Conservation (phyloP, 139 green algal genomes). For the Chlamydomonas sp. region DNA sequence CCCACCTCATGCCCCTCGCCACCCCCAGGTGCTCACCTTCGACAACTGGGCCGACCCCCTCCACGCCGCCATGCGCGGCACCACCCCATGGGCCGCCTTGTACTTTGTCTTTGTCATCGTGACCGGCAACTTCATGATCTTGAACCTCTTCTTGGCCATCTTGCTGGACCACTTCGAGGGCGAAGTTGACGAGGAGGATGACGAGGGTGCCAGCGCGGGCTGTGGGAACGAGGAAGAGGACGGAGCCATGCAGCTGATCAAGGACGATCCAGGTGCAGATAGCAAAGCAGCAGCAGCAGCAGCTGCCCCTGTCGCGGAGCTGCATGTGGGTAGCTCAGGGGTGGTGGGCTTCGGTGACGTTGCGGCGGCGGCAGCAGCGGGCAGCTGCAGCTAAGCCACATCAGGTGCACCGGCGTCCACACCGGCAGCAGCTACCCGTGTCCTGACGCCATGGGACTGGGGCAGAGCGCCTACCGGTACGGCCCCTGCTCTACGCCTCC, state of each 20-base stretch:
- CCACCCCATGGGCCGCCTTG: constrained; percentile 27
- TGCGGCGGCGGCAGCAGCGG: too few relatives aligned
- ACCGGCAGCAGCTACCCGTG: too few relatives aligned
- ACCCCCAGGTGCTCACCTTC: constrained; percentile 2
- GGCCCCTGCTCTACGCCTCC: too few relatives aligned
- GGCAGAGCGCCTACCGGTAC: too few relatives aligned
- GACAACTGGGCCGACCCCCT: constrained; percentile 38
- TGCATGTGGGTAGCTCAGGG: too few relatives aligned
- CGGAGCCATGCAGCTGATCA: not conserved
- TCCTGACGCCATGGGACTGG: too few relatives aligned
- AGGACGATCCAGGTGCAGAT: not conserved
- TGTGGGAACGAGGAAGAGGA: not conserved
- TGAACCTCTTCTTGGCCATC: constrained; percentile 89
- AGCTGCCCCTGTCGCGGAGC: too few relatives aligned
- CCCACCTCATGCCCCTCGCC: too few relatives aligned
- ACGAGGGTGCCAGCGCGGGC: not conserved
- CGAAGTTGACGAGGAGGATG: not conserved
- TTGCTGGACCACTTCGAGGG: constrained; percentile 69
- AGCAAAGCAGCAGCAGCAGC: too few relatives aligned
- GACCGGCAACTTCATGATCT: constrained; percentile 77
- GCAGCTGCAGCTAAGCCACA: too few relatives aligned
- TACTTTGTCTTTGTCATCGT: constrained; percentile 64
- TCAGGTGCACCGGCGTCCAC: too few relatives aligned
- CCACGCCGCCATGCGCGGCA: constrained; percentile 27
- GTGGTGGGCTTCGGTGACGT: too few relatives aligned